Percentiles rank a stretch among this genome's conserved stretches.
These are phyloP conservation scores for Lentinula aciculospora DNA, from an alignment of 768 basidiomycete genomes.

Conservation along the genomic window DNA sequence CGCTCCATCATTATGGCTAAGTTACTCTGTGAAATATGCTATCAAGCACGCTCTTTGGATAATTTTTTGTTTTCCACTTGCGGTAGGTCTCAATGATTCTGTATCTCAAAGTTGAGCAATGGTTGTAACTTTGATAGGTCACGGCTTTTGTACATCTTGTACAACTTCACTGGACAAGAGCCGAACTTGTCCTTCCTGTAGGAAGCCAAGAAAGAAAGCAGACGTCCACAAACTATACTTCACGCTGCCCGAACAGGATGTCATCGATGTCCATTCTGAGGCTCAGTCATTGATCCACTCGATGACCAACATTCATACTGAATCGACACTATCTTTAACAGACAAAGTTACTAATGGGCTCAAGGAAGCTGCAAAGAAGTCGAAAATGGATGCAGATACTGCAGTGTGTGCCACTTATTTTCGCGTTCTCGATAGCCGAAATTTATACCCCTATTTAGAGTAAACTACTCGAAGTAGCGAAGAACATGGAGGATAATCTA, in stretches of 20 bases:
- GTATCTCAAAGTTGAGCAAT: not conserved
- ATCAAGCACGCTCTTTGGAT: not conserved
- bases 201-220: not conserved
- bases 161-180: not conserved
- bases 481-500: not conserved
- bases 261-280: not conserved
- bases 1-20: not conserved
- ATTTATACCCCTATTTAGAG: not conserved
- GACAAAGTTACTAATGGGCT: not conserved
- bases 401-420: not conserved
- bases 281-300: not conserved
- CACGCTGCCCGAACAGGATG: not conserved
- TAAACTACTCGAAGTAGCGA: constrained; percentile 3
- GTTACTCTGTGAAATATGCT: constrained; percentile 2
- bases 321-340: not conserved
- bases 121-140: not conserved
- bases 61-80: not conserved
- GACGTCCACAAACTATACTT: not conserved
- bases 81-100: not conserved
- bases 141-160: constrained; percentile 3
- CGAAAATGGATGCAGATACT: not conserved
- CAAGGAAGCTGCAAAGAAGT: not conserved
- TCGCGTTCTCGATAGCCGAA: not conserved
- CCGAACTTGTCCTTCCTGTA: not conserved
- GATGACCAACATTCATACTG: not conserved